A percentile compares a stretch with the other conserved stretches of the same genome.
phyloP scores from a whole-genome alignment of 192 early-diverging fungal genomes.

The Linnemannia zychae region DNA sequence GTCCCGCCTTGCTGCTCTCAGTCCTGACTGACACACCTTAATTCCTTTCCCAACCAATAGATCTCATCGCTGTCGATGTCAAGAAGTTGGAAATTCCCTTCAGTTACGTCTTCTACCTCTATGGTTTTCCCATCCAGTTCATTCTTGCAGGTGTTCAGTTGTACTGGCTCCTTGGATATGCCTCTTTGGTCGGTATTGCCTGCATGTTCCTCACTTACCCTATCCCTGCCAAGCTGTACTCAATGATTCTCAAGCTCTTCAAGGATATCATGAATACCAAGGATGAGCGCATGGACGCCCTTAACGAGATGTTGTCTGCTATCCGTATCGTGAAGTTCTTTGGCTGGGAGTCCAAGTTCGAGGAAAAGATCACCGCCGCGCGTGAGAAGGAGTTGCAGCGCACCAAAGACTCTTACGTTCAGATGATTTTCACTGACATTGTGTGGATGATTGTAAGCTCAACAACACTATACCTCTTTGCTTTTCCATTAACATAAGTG shows the following conservation, averaged over 20 bases:
- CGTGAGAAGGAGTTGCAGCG: conserved; percentile 75
- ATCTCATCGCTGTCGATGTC: conserved; percentile 43
- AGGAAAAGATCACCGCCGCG: conserved; percentile 72
- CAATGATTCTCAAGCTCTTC: conserved; percentile 63
- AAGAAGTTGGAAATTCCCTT: conserved; percentile 50
- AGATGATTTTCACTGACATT: conserved; percentile 70
- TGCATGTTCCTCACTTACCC: conserved; percentile 77
- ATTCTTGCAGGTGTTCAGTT: conserved; percentile 77
- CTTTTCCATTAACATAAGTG: too few relatives aligned
- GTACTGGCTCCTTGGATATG: conserved; percentile 82
- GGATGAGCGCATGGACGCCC: conserved; percentile 85
- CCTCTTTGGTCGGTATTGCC: conserved; percentile 84
- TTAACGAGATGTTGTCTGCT: conserved; percentile 83
- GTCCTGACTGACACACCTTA: background rate
- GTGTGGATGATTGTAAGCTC: conserved; percentile 64
- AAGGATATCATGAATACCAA: conserved; percentile 69
- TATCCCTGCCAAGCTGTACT: conserved; percentile 63
- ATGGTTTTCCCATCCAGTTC: conserved; percentile 76
- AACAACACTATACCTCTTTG: too few relatives aligned
- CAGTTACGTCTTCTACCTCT: conserved; percentile 67
- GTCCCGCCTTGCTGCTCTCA: background rate
- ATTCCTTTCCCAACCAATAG: conserved; percentile 14
- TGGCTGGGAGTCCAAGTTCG: conserved; percentile 86
- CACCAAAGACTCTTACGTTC: conserved; percentile 63
- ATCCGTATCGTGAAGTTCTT: conserved; percentile 96